Evolutionary conservation across 1,284 basidiomycete genomes (phyloP).

Genomic region (Anthracocystis walkeri): DNA sequence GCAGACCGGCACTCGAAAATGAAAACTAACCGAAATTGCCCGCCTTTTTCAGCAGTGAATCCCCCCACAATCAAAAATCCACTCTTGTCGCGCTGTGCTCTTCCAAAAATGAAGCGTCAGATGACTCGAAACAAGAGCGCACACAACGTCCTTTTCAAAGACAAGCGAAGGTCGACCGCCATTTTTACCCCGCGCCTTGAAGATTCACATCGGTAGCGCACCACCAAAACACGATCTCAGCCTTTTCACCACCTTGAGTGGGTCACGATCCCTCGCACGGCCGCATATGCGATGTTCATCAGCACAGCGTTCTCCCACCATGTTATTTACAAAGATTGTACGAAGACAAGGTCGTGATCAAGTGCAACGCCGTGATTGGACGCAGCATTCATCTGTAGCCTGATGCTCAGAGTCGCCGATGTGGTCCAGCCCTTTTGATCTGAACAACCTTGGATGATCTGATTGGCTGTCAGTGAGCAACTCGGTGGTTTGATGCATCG

Average conservation of each 20-base stretch:
- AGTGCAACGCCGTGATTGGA: neutral
- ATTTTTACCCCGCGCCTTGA: constrained; percentile 34
- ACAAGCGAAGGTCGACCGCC: neutral
- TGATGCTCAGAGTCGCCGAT: neutral
- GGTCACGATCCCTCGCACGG: too few species aligned
- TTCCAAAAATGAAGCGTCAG: neutral
- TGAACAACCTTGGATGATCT: neutral
- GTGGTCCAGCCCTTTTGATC: neutral
- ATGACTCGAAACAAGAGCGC: constrained; percentile 21
- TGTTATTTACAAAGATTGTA: neutral
- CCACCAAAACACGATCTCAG: neutral
- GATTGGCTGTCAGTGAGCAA: neutral
- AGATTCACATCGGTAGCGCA: constrained; percentile 7
- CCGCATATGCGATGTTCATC: too few species aligned
- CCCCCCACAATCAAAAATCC: neutral
- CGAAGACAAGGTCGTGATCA: neutral
- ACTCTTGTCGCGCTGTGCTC: neutral
- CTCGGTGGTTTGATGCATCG: neutral
- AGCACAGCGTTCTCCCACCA: too few species aligned
- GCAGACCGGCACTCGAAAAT: neutral
- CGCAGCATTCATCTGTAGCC: neutral
- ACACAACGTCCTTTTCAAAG: too few species aligned
- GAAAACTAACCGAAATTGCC: constrained; percentile 34
- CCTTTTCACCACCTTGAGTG: neutral
- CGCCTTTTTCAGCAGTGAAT: constrained; percentile 8